Evolutionary conservation across 768 basidiomycete species (phyloP).

Genomic region (Suillus placidus): DNA sequence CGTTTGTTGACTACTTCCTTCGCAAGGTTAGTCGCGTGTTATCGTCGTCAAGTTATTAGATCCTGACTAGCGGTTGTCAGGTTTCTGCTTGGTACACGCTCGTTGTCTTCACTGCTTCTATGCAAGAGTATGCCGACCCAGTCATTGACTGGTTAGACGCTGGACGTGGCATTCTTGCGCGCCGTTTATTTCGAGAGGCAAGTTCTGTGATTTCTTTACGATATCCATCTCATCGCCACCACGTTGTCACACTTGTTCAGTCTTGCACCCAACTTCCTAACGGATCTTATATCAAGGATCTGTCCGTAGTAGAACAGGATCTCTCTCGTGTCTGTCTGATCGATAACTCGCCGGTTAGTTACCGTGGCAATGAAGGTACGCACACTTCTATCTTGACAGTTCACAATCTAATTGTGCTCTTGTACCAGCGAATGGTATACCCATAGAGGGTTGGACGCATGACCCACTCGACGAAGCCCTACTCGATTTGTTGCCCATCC

Average conservation of each 20-base stretch:
- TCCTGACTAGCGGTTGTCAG: constrained; percentile 44
- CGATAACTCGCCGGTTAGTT: constrained; percentile 95
- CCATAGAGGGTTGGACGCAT: constrained; percentile 99
- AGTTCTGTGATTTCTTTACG: constrained; percentile 33
- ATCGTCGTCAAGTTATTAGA: not conserved
- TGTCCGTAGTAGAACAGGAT: constrained; percentile 85
- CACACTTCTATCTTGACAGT: constrained; percentile 10
- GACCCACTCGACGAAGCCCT: constrained; percentile 97
- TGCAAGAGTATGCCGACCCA: constrained; percentile 99
- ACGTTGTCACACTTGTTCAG: constrained; percentile 41
- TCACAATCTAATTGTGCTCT: constrained; percentile 7
- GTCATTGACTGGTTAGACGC: constrained; percentile 99
- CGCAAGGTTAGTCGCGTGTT: constrained; percentile 61
- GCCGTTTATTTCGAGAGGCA: constrained; percentile 91
- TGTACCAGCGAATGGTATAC: constrained; percentile 88
- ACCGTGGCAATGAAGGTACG: constrained; percentile 89
- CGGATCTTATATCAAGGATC: constrained; percentile 93
- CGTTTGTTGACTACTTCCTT: constrained; percentile 94
- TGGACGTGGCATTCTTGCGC: constrained; percentile 85
- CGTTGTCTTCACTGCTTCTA: constrained; percentile 97
- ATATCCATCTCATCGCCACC: constrained; percentile 8
- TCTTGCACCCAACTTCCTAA: constrained; percentile 92
- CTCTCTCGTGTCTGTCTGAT: constrained; percentile 92
- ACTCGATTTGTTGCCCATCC: constrained; percentile 91
- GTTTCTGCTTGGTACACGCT: constrained; percentile 98